phyloP scores from a whole-genome alignment of 305 asterid species.

The Solanum hybrid region DNA sequence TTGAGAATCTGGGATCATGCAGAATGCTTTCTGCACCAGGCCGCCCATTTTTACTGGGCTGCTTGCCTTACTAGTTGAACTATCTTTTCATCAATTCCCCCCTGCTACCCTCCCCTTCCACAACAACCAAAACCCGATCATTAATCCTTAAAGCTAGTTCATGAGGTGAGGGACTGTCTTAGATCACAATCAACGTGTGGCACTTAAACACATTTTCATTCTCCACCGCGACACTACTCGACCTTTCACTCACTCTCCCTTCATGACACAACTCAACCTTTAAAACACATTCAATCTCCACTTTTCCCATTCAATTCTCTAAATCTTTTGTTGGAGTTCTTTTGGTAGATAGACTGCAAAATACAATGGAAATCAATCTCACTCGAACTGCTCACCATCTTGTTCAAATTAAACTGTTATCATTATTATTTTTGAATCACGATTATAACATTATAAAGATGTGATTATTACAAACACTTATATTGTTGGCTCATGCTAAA shows the following conservation, averaged over 20 bases:
- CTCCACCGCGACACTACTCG: not conserved
- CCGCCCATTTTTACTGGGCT: not conserved
- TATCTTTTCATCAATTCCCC: not conserved
- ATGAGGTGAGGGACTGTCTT: not conserved
- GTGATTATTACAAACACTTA: not conserved
- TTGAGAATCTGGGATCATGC: not conserved
- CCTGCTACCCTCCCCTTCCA: not conserved
- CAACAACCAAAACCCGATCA: not conserved
- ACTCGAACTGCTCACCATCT: not conserved
- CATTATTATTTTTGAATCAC: not conserved
- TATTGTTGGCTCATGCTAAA: not conserved
- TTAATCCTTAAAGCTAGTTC: not conserved
- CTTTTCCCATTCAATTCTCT: not conserved
- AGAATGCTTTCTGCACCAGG: not conserved
- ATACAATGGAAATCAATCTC: not conserved
- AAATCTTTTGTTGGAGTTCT: not conserved
- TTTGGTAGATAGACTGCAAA: not conserved
- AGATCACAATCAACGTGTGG: not conserved
- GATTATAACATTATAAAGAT: not conserved
- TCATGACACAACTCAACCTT: not conserved
- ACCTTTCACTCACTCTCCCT: not conserved
- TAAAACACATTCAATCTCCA: not conserved
- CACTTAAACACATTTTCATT: not conserved
- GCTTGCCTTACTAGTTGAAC: not conserved
- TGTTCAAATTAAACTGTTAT: not conserved